Evolutionary conservation across 225 moss, liverwort and hornwort genomes (phyloP).

Genomic region (Marchantia polymorpha): DNA sequence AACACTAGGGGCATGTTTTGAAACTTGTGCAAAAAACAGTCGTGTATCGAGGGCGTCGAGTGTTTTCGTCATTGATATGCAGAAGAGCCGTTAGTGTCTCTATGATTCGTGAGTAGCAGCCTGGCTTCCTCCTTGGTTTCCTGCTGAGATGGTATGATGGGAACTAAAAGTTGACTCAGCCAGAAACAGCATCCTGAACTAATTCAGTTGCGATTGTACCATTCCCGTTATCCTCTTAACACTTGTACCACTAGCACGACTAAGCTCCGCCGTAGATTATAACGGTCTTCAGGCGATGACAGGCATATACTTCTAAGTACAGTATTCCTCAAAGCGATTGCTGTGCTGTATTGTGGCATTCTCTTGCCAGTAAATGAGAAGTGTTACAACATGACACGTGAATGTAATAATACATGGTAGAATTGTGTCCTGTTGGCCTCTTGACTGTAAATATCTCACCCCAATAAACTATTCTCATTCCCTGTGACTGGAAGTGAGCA

Average conservation of each 20-base stretch:
- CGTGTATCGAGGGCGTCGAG: no score
- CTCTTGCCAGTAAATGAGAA: constrained; percentile 12
- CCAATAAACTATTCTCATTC: constrained; percentile 6
- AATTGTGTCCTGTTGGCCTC: background rate
- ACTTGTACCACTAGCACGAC: background rate
- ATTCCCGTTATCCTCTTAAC: background rate
- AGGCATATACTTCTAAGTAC: background rate
- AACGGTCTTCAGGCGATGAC: no score
- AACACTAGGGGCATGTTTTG: no score
- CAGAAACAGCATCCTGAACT: no score
- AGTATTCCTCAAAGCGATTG: background rate
- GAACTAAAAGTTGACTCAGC: no score
- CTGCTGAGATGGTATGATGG: no score
- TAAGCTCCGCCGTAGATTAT: background rate
- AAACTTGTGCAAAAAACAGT: no score
- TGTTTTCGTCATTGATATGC: no score
- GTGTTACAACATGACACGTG: constrained; percentile 11
- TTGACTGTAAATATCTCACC: background rate
- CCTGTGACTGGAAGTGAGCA: constrained; percentile 6
- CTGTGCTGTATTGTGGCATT: constrained; percentile 9
- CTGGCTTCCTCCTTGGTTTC: no score
- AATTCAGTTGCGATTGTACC: no score
- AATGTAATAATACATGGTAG: constrained; percentile 26
- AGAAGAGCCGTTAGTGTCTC: no score
- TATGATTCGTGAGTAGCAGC: no score